Conservation (phyloP, 805 yeast genomes). For the Candida maltosa region DNA sequence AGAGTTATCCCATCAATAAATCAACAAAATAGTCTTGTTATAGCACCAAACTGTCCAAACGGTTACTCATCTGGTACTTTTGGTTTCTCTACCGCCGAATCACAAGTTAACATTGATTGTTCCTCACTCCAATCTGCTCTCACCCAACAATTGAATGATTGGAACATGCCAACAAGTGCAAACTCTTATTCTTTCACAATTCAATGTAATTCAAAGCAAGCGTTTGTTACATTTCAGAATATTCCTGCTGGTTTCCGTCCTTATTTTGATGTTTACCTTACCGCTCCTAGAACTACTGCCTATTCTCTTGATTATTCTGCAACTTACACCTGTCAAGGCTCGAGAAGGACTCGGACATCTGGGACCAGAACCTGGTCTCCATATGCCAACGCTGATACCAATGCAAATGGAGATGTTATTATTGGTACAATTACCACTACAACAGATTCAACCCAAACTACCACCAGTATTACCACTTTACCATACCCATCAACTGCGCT, state of each 20-base stretch:
- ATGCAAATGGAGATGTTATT: constrained; percentile 12
- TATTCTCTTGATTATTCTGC: too few species aligned
- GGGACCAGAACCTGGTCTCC: constrained; percentile 11
- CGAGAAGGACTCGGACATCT: too few species aligned
- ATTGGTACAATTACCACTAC: constrained; percentile 16
- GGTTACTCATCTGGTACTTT: constrained; percentile 21
- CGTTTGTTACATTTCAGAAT: constrained; percentile 10
- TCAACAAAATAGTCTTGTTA: constrained; percentile 10
- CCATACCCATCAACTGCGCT: constrained; percentile 11
- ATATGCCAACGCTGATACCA: constrained; percentile 7
- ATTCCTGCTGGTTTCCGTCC: constrained; percentile 24
- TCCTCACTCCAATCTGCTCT: constrained; percentile 11
- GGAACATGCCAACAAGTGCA: constrained; percentile 13
- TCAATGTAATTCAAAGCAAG: constrained; percentile 9
- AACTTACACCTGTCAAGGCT: too few species aligned
- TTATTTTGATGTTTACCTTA: constrained; percentile 12
- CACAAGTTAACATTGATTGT: too few species aligned
- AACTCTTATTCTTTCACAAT: constrained; percentile 4
- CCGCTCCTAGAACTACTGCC: too few species aligned
- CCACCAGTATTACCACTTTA: constrained; percentile 17
- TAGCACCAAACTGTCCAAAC: constrained; percentile 14
- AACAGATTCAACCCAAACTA: constrained; percentile 15
- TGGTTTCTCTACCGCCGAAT: too few species aligned
- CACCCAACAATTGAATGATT: constrained; percentile 16
- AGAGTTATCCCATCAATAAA: constrained; percentile 13